Base-by-base conservation (phyloP, 2,329 filamentous ascomycete genomes). In the Thelonectria blattea region DNA sequence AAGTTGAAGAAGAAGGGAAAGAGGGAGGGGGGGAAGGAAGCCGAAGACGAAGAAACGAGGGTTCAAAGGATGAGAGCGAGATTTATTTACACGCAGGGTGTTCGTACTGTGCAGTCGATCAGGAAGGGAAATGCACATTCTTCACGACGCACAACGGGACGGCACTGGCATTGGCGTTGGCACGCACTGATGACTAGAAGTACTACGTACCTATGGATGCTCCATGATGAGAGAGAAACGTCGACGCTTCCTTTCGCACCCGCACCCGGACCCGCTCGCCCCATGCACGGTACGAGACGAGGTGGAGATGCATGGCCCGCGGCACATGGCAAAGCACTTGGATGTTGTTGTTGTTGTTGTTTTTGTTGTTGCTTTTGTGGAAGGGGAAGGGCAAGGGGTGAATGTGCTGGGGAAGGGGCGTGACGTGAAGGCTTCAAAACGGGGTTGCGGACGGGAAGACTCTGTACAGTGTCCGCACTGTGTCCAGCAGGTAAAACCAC, bases 41-140 rank as follows among this genome's bases (percentile, higher is more conserved):
- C 22, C 20, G 18, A 30, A 47, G 43, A 39, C 45, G 52, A 60
- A 60, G 39, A 48, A 34, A 41, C 22, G 46, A 42, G 41, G 20
- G 55, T 43, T 27, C 22, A 34, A 32, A 47, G 58, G 58, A 42
- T 47, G 58, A 48, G 58, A 60, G 45, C 42, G 57, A 60, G 55
- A 56, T 56, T 55, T 60, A 60, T 60, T 56, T 56, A 60, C 55
- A 60, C 41, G 57, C 51, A 41, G 27, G 22, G 27, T 30, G 8
- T 30, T 30, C 27, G 8, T 30, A 30, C 27, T 30, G 27, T 30
- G 27, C 8, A 10, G 27, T 30, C 27, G 27, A 30, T 30, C 27
- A 30, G 8, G 27, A 30, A 30, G 27, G 27, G 27, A 7, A 30
- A 30, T 52, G 41, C 51, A 14, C 34, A 37, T 37, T 37, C 34